Evolutionary conservation across 768 basidiomycete species (phyloP), one percentile per base, ranked within the genome.

Genomic region (Russula lepida): DNA sequence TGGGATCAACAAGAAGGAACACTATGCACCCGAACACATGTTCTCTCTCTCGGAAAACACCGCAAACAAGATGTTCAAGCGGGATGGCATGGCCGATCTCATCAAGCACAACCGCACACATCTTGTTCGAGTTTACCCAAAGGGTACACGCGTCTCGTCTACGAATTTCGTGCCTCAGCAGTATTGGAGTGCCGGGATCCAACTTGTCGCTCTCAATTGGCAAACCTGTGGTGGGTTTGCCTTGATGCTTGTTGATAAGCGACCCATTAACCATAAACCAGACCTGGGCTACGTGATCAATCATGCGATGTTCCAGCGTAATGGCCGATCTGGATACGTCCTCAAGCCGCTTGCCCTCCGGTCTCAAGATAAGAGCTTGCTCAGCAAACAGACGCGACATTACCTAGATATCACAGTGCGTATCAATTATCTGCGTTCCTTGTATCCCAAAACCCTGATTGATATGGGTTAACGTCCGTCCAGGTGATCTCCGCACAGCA

Each of bases 191-290:
- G 84, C 84, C 2, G 95, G 95, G 0, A 81, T 84, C 13, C 95
- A 98, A 71, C 73, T 98, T 6, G 93, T 94, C 0, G 93, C 95
- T 8, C 79, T 99, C 57, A 99, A 99, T 72, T 98, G 94, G 93
- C 95, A 99, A 73, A 98, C 94, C 0, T 86, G 86, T 66, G 94
- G 93, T 95, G 69, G 58, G 85, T 76, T 13, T 21, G 17, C 7
- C 28, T 23, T 41, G 33, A 23, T 41, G 12, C 25, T n/a, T n/a
- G n/a, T n/a, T n/a, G 51, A 33, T 2, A 9, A 7, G 19, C 33
- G 4, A 12, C 30, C 3, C 43, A 46, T 60, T 67, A 44, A 67
- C 60, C 17, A 56, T 35, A 25, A 30, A 54, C 5, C 71, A 93
- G 94, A 98, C 73, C 74, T 92, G 54, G 94, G 92, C 2, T 89